Evolutionary conservation across 1,284 basidiomycete species (phyloP).

Genomic region (Inonotus obliquus): DNA sequence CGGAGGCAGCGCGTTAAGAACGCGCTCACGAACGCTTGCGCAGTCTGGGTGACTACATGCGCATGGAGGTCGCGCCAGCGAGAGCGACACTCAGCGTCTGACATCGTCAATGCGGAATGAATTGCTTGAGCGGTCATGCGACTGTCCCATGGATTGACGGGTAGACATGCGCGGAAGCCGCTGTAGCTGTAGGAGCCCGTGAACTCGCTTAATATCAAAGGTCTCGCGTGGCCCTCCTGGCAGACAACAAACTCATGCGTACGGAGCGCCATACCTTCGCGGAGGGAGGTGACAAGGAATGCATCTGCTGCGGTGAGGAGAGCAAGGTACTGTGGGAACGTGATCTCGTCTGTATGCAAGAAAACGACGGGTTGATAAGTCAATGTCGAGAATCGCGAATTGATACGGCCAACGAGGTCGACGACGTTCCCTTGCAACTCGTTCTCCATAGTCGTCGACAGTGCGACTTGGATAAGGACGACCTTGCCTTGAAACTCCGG

Average conservation of each 20-base stretch:
- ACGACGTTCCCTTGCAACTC: slow-evolving; percentile 71
- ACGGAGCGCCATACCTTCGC: slow-evolving; percentile 84
- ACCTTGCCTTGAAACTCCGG: slow-evolving; percentile 77
- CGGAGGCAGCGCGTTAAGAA: slow-evolving; percentile 74
- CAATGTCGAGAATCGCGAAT: slow-evolving; percentile 75
- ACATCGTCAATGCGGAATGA: slow-evolving; percentile 74
- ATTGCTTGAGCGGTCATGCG: slow-evolving; percentile 75
- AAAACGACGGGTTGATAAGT: slow-evolving; percentile 89
- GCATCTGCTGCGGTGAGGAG: slow-evolving; percentile 80
- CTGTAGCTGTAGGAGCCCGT: slow-evolving; percentile 84
- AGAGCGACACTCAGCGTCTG: slow-evolving; percentile 60
- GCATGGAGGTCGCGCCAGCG: slow-evolving; percentile 86
- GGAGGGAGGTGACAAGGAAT: slow-evolving; percentile 79
- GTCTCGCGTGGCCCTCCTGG: slow-evolving; percentile 64
- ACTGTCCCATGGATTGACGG: slow-evolving; percentile 81
- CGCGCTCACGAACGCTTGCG: slow-evolving; percentile 77
- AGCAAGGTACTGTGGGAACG: slow-evolving; percentile 83
- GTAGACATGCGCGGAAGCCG: slow-evolving; percentile 81
- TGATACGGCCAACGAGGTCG: slow-evolving; percentile 78
- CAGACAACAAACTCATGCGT: slow-evolving; percentile 85
- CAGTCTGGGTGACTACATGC: slow-evolving; percentile 84
- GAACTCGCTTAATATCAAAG: slow-evolving; percentile 80
- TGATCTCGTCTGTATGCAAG: slow-evolving; percentile 82
- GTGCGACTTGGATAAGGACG: slow-evolving; percentile 82
- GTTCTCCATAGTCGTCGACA: slow-evolving; percentile 77